Conservation (phyloP, 2,329 filamentous ascomycete genomes). For the Myriosclerotinia scirpicola region DNA sequence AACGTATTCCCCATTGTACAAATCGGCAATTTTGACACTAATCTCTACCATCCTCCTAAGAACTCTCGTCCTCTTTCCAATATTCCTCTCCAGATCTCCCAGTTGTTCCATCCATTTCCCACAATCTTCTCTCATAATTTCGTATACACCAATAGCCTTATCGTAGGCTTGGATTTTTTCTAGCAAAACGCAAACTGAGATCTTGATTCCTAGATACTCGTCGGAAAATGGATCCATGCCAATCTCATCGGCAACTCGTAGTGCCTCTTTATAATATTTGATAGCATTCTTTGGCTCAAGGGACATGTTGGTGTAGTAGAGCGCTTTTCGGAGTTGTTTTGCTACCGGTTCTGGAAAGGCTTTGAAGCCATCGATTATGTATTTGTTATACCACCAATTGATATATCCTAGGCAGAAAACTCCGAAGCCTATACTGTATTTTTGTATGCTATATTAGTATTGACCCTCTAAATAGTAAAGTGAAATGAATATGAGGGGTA, state of each 20-base stretch:
- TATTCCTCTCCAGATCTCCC: slow-evolving; percentile 50
- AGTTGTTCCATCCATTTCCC: slow-evolving; percentile 58
- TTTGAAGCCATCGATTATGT: slow-evolving; percentile 47
- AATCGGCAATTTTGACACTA: slow-evolving; percentile 78
- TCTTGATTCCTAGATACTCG: slow-evolving; percentile 85
- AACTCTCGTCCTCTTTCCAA: slow-evolving; percentile 59
- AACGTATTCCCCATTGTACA: slow-evolving; percentile 77
- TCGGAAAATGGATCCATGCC: slow-evolving; percentile 87
- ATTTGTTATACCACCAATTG: slow-evolving; percentile 39
- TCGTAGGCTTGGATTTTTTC: slow-evolving; percentile 72
- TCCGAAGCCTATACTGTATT: slow-evolving; percentile 35
- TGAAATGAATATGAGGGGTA: neutral
- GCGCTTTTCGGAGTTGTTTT: slow-evolving; percentile 74
- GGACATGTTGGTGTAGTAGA: slow-evolving; percentile 81
- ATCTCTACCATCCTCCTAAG: slow-evolving; percentile 74
- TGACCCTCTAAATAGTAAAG: neutral
- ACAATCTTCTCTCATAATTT: slow-evolving; percentile 72
- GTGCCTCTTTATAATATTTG: slow-evolving; percentile 78
- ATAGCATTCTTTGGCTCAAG: slow-evolving; percentile 75
- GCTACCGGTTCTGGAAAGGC: slow-evolving; percentile 69
- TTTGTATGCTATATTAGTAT: slow-evolving; percentile 15
- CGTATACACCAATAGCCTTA: slow-evolving; percentile 73
- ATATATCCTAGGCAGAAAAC: slow-evolving; percentile 34
- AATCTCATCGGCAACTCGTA: slow-evolving; percentile 69
- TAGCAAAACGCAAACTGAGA: slow-evolving; percentile 76